Evolutionary conservation across 305 asterid genomes (phyloP).

Genomic region (Fraxinus paxiana): DNA sequence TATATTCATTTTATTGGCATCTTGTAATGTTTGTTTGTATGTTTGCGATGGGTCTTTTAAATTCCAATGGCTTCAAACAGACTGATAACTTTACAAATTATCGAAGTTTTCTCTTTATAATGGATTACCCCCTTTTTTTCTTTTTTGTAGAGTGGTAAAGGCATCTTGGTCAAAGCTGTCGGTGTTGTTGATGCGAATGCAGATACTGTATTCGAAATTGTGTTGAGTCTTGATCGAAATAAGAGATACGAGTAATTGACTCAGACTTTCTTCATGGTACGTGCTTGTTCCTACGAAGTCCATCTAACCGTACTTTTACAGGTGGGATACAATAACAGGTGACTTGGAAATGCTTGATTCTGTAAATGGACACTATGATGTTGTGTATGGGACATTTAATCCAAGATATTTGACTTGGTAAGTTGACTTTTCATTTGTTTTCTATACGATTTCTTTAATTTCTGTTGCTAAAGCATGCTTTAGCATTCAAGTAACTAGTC

Average conservation of each 20-base stretch:
- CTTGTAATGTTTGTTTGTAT: not conserved
- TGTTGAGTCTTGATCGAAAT: constrained; percentile 67
- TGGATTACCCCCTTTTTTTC: not conserved
- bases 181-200: constrained; percentile 93
- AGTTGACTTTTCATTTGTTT: constrained; percentile 22
- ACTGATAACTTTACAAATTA: not conserved
- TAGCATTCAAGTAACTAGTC: not conserved
- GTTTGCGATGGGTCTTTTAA: constrained; percentile 14
- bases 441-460: constrained; percentile 19
- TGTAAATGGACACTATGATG: constrained; percentile 75
- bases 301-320: constrained; percentile 44
- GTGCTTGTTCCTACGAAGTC: constrained; percentile 24
- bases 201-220: constrained; percentile 83
- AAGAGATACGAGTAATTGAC: constrained; percentile 82
- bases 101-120: constrained; percentile 6
- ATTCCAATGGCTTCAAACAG: constrained; percentile 15
- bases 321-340: constrained; percentile 95
- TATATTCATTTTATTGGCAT: not conserved
- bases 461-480: constrained; percentile 20
- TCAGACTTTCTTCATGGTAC: constrained; percentile 16
- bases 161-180: constrained; percentile 86
- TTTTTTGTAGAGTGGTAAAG: constrained; percentile 67
- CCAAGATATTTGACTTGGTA: constrained; percentile 79
- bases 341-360: constrained; percentile 89
- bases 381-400: constrained; percentile 84